phyloP scores from a whole-genome alignment of 345 rosid genomes.

The Psidium guajava region DNA sequence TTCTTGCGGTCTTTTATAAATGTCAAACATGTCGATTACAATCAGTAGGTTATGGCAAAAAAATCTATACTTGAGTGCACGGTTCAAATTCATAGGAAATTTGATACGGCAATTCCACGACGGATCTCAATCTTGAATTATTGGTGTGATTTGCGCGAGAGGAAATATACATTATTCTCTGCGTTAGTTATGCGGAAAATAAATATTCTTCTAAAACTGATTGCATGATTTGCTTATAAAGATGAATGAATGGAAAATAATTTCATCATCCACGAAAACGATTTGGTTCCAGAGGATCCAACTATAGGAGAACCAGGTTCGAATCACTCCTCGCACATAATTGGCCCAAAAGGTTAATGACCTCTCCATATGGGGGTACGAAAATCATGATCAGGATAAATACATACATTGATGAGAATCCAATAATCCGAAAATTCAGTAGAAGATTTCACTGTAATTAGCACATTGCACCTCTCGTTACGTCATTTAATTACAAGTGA shows the following conservation, averaged over 20 bases:
- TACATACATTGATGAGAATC: too few relatives aligned
- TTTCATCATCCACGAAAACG: neutral
- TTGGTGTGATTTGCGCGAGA: neutral
- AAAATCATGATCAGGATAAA: too few relatives aligned
- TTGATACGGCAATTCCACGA: neutral
- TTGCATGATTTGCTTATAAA: neutral
- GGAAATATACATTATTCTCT: neutral
- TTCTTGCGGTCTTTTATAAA: neutral
- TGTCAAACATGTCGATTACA: neutral
- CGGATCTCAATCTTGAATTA: neutral
- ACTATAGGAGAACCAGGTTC: too few relatives aligned
- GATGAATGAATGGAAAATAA: neutral
- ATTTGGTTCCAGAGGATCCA: too few relatives aligned
- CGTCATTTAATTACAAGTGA: too few relatives aligned
- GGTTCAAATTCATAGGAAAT: neutral
- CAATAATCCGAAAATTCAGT: too few relatives aligned
- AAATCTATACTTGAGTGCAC: neutral
- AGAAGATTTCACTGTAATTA: too few relatives aligned
- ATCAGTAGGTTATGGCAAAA: neutral
- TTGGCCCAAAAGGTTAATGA: too few relatives aligned
- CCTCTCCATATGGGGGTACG: too few relatives aligned
- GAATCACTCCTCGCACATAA: too few relatives aligned
- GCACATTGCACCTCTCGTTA: too few relatives aligned
- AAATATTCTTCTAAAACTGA: neutral
- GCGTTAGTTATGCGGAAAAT: rapidly evolving